A percentile compares a stretch with the other conserved stretches of the same genome.
phyloP scores from a whole-genome alignment of 2,329 filamentous ascomycete genomes.

The Sporothrix schenckii region DNA sequence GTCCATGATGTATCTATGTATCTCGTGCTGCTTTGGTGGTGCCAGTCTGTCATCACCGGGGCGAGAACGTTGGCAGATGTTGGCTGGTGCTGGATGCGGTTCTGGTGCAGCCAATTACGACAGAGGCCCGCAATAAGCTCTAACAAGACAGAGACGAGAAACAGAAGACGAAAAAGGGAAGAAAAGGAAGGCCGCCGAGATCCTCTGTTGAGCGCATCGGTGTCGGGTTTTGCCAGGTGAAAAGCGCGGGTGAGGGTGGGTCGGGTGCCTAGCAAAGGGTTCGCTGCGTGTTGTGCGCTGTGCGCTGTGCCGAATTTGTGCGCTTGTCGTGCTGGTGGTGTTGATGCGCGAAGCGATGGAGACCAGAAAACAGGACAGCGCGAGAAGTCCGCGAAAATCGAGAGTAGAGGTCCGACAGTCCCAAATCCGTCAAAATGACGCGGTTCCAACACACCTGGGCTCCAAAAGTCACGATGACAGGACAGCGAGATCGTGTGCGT shows the following conservation, averaged over 20 bases:
- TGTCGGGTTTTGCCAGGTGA: conserved; percentile 8
- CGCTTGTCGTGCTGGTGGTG: conserved; percentile 7
- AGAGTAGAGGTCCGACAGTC: background rate
- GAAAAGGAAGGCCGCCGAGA: background rate
- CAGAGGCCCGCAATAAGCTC: background rate
- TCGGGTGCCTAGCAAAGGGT: background rate
- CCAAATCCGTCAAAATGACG: background rate
- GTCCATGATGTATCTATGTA: conserved; percentile 46
- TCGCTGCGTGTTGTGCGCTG: background rate
- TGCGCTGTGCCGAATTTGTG: conserved; percentile 1
- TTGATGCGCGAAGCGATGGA: conserved; percentile 25
- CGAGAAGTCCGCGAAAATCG: conserved; percentile 16
- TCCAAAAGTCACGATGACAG: background rate
- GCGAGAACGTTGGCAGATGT: background rate
- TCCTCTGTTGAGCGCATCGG: conserved; percentile 16
- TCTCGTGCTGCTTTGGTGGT: conserved; percentile 2
- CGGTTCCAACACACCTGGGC: background rate
- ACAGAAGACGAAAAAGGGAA: background rate
- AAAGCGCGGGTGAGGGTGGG: background rate
- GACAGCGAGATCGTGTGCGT: background rate
- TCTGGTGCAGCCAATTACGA: conserved; percentile 27
- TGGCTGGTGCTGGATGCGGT: background rate
- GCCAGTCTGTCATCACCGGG: background rate
- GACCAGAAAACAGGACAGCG: background rate
- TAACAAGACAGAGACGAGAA: background rate